These are phyloP conservation scores for Jamesozyma gamospora DNA, from an alignment of 805 yeast genomes.

Conservation along the genomic window DNA sequence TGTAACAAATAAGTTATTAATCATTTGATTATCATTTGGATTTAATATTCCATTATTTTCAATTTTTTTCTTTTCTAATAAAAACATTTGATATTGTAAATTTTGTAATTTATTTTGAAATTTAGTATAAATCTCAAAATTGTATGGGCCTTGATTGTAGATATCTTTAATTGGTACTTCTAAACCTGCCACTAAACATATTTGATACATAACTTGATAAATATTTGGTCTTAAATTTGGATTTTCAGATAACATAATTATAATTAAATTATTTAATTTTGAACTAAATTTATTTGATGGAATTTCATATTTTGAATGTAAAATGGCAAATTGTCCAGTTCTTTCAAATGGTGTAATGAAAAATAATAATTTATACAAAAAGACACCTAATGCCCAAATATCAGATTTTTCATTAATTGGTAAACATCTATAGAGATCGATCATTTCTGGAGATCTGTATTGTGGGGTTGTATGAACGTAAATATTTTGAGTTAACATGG, in stretches of 20 bases:
- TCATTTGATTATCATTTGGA: slow-evolving; percentile 9
- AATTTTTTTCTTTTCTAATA: slow-evolving; percentile 18
- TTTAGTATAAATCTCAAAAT: slow-evolving; percentile 45
- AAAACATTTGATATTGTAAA: slow-evolving; percentile 23
- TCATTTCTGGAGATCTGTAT: slow-evolving; percentile 91
- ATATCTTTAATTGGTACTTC: slow-evolving; percentile 40
- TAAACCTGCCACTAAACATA: slow-evolving; percentile 51
- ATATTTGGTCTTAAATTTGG: slow-evolving; percentile 81
- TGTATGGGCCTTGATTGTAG: slow-evolving; percentile 41
- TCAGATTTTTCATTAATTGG: slow-evolving; percentile 91
- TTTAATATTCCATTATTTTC: slow-evolving; percentile 9
- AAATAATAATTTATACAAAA: slow-evolving; percentile 81
- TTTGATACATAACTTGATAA: slow-evolving; percentile 61
- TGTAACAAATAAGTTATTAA: slow-evolving; percentile 21
- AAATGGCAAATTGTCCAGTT: slow-evolving; percentile 74
- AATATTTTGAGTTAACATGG: slow-evolving; percentile 69
- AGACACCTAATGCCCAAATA: slow-evolving; percentile 94
- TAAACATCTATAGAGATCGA: slow-evolving; percentile 69
- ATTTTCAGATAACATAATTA: slow-evolving; percentile 73
- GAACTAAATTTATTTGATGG: slow-evolving; percentile 66
- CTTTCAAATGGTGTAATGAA: slow-evolving; percentile 90
- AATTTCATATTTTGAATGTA: slow-evolving; percentile 75
- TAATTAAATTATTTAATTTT: slow-evolving; percentile 66
- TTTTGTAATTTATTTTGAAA: slow-evolving; percentile 35
- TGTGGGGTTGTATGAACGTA: slow-evolving; percentile 92